Percentiles rank a stretch among this genome's conserved stretches.
These are phyloP conservation scores for Saccharomycopsis olivae DNA, from an alignment of 805 yeast genomes.

Conservation along the genomic window DNA sequence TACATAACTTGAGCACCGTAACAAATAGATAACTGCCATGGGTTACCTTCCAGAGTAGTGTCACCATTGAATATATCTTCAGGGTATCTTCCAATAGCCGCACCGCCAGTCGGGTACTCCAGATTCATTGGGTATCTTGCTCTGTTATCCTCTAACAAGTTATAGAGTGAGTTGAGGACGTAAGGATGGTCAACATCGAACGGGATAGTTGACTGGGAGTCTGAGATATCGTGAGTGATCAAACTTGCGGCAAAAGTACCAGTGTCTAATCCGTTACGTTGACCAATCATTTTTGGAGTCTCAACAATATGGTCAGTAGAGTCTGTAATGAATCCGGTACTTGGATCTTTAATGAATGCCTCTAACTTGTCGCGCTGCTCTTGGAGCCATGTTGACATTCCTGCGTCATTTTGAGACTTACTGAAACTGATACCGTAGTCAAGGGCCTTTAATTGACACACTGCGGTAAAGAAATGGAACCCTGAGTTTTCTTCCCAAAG, in stretches of 20 bases:
- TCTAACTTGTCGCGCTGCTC: neutral
- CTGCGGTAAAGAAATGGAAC: slow-evolving; percentile 53
- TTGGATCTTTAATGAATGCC: slow-evolving; percentile 8
- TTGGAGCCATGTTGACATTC: slow-evolving; percentile 15
- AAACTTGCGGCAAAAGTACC: slow-evolving; percentile 46
- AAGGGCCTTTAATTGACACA: slow-evolving; percentile 52
- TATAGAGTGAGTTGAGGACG: slow-evolving; percentile 52
- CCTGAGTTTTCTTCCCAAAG: slow-evolving; percentile 69
- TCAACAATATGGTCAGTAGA: slow-evolving; percentile 10
- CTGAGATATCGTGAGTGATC: slow-evolving; percentile 32
- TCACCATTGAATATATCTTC: slow-evolving; percentile 66
- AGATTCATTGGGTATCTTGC: slow-evolving; percentile 70
- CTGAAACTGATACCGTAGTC: slow-evolving; percentile 35
- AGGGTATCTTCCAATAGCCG: slow-evolving; percentile 66
- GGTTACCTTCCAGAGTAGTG: slow-evolving; percentile 56
- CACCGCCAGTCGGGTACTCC: slow-evolving; percentile 31
- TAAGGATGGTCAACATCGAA: slow-evolving; percentile 49
- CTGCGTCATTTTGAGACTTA: slow-evolving; percentile 20
- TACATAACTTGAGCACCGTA: slow-evolving; percentile 56
- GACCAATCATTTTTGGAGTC: slow-evolving; percentile 9
- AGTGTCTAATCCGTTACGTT: slow-evolving; percentile 66
- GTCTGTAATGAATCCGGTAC: slow-evolving; percentile 8
- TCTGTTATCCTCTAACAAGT: slow-evolving; percentile 58
- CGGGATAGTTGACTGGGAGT: slow-evolving; percentile 37
- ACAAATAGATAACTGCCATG: slow-evolving; percentile 71